Evolutionary conservation across 2,329 filamentous ascomycete genomes (phyloP).

Genomic region (Cercospora zeina): DNA sequence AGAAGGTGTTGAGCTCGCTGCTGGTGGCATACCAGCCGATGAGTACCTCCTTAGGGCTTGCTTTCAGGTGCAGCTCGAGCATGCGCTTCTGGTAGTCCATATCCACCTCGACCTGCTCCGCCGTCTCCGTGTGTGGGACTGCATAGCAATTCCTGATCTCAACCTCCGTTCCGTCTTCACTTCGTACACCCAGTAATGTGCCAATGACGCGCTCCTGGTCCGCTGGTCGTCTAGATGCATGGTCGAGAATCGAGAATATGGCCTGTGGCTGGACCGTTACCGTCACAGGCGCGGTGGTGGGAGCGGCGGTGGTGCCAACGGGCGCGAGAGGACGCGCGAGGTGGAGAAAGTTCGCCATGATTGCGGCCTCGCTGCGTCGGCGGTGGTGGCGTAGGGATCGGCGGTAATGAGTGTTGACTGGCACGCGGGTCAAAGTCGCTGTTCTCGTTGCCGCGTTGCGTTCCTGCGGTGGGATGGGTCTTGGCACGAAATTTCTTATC

Average conservation of each 20-base stretch:
- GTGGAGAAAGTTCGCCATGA: conserved; percentile 78
- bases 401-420: conserved; percentile 9
- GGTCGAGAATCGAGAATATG: conserved; percentile 73
- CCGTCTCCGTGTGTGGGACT: conserved; percentile 96
- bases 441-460: conserved; percentile 11
- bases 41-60: conserved; percentile 87
- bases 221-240: conserved; percentile 86
- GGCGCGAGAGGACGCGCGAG: conserved; percentile 89
- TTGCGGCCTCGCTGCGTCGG: conserved; percentile 24
- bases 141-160: conserved; percentile 96
- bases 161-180: conserved; percentile 94
- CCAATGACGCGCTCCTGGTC: conserved; percentile 96
- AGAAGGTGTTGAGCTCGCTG: conserved; percentile 96
- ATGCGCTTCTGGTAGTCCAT: conserved; percentile 99
- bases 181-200: conserved; percentile 86
- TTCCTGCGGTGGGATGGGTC: conserved; percentile 10
- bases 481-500: conserved; percentile 12
- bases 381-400: conserved; percentile 12
- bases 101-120: conserved; percentile 98
- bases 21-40: conserved; percentile 99
- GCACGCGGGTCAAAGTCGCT: conserved; percentile 12
- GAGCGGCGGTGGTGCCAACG: conserved; percentile 69
- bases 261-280: conserved; percentile 94
- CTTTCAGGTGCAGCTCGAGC: conserved; percentile 91
- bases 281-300: conserved; percentile 85